These are phyloP conservation scores for Rosa lucieae DNA, from an alignment of 306 rosid species.

Conservation along the genomic window DNA sequence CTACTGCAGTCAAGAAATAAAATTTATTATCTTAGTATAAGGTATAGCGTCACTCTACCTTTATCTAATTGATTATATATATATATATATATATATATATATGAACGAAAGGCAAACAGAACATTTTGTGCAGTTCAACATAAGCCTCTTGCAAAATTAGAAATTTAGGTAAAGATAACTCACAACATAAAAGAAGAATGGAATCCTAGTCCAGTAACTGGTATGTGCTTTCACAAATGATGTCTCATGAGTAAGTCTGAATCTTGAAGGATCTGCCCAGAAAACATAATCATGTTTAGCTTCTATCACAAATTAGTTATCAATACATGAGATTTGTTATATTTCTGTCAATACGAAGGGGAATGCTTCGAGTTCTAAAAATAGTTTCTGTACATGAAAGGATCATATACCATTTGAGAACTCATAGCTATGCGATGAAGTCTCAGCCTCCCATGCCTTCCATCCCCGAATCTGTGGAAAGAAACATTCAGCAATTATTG, in stretches of 20 bases:
- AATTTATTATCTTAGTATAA: background rate
- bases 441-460: conserved; percentile 94
- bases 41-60: background rate
- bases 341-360: background rate
- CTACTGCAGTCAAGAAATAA: background rate
- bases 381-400: background rate
- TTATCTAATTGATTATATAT: background rate
- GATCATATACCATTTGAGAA: conserved; percentile 65
- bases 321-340: background rate
- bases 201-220: conserved; percentile 67
- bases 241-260: conserved; percentile 87
- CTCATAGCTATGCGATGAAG: conserved; percentile 67
- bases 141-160: background rate
- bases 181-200: conserved; percentile 74
- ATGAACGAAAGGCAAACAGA: conserved; percentile 9
- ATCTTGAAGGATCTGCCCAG: conserved; percentile 64
- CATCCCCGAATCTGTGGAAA: conserved; percentile 81
- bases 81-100: too few species aligned
- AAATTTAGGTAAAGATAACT: conserved; percentile 33
- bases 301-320: background rate
- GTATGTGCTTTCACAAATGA: conserved; percentile 88
- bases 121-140: background rate
- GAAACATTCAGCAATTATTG: conserved; percentile 25
- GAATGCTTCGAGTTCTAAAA: background rate
- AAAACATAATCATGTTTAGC: conserved; percentile 14